Base-by-base conservation (phyloP, 306 rosid genomes). In the Macrotyloma uniflorum region DNA sequence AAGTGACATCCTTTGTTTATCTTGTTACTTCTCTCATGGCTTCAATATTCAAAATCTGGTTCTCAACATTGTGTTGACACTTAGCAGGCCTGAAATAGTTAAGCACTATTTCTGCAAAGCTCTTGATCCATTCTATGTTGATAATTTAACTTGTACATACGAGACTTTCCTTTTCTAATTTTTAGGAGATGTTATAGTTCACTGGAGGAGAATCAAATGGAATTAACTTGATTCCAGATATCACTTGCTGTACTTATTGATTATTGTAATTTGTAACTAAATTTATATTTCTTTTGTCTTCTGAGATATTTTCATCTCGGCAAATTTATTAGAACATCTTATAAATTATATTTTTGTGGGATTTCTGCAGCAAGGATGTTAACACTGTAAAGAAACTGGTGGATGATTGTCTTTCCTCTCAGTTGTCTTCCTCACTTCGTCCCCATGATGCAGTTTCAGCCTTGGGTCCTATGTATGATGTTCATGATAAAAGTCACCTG, bases 381-480 rank as follows among this genome's bases (percentile, higher is more conserved):
- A 85, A 87, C 80, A 96, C 93, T 1, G 99, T 96, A 75, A 96
- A 93, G 91, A 91, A 87, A 82, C 89, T 96, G 28, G 98, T 96
- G 77, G 97, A 93, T 85, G 99, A 96, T 75, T 93, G 97, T 72
- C 85, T 91, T 77, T 91, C 97, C 69, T 74, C 93, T 61, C 96
- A 89, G 51, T 78, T 93, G 82, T 90, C 99, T 53, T 93, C 98
- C 58, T 91, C 98, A 32, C 94, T 96, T 67, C 96, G 98, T 70
- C 99, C 99, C 76, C 99, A 93, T 71, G 99, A 96, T 90, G 99
- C 99, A 0, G 99, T 96, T 80, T 96, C 99, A 11, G 99, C 99
- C 82, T 76, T 96, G 87, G 99, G 99, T 78, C 99, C 96, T 66
- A 96, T 96, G 98, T 96, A 96, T 72, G 97, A 96, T 79, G 93